Evolutionary conservation across 192 early-diverging fungal species (phyloP), one percentile per base, ranked within the genome.

Genomic region (Coemansia sp.): DNA sequence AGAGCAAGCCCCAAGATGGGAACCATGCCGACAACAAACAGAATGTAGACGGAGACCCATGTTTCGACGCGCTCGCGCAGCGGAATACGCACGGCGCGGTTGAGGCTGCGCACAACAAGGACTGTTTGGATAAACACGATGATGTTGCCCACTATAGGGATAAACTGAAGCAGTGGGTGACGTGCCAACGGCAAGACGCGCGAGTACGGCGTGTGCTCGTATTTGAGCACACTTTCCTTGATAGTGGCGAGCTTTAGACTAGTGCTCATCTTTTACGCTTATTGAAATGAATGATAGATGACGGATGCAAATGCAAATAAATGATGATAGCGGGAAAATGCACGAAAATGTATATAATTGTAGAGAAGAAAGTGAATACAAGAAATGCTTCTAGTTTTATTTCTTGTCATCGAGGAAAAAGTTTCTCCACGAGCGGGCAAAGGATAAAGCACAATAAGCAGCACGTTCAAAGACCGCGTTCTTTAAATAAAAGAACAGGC

Each of bases 1-100:
- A 77, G 59, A 1, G 62, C 42, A 9, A 71, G 26, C 0, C 74
- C 74, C 44, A 71, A 44, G 10, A 77, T n/a, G 4, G 74, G 75
- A 5, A 78, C 61, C 75, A 78, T 72, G 12, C 75, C 75, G 19
- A 79, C 34, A 36, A 72, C n/a, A 4, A 79, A 60, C 23, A 79
- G 42, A 20, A 72, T 68, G 28, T 40, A 28, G 15, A 64, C 48
- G 5, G 69, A 69, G 21, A 69, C 52, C 67, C 71, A 73, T 15
- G 68, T 72, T 17, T 70, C 67, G 10, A 62, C 26, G 22, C 64
- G 52, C 60, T 64, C 71, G 60, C 34, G 64, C n/a, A 55, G 58
- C 4, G 64, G 64, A 37, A 70, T 72, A 21, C 0, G 52, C 31
- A 64, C 56, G 1, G 40, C n/a, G n/a, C 34, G 25, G 48, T 74